Base-by-base conservation (phyloP, 306 rosid species). In the Lotus japonicus region DNA sequence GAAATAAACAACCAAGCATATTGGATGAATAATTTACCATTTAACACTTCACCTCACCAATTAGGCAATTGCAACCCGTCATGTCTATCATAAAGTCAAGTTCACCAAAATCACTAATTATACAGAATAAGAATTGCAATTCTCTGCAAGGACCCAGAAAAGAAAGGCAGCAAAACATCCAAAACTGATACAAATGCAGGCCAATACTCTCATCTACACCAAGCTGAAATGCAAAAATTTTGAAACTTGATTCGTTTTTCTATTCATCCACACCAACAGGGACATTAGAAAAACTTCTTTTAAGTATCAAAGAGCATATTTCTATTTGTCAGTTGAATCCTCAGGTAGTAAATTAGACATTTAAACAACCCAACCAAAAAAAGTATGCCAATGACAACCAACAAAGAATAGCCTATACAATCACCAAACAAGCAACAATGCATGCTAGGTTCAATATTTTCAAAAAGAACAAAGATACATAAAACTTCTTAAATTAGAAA, bases 181-280 rank as follows among this genome's bases (percentile, higher is more conserved):
- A 71, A 72, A 56, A 39, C 49, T 23, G 49, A 59, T 6, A 42
- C 6, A 38, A 66, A 61, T 16, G 57, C 10, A 66, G 64, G 13
- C 26, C n/a, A 54, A 56, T 39, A n/a, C 36, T 41, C 14, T 66
- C 7, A 45, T 58, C 11, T 12, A 23, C 7, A 35, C 23, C 74
- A 69, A 74, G 28, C 59, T 61, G 33, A 73, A 68, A 66, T 33
- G 45, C 21, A 21, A 21, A 51, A 67, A 57, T 45, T 31, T 72
- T 33, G 33, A 67, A 11, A 63, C 77, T 52, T 73, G n/a, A 63
- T 72, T 68, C 17, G 45, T 45, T 73, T 78, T 55, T 56, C 26
- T 51, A 5, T 46, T 70, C 58, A 41, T 17, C 39, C 41, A 58
- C 72, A 43, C 46, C 6, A 2, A 49, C 56, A 45, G 2, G 4